Evolutionary conservation across 2,329 filamentous ascomycete species (phyloP).

Genomic region (Chalara sp.): DNA sequence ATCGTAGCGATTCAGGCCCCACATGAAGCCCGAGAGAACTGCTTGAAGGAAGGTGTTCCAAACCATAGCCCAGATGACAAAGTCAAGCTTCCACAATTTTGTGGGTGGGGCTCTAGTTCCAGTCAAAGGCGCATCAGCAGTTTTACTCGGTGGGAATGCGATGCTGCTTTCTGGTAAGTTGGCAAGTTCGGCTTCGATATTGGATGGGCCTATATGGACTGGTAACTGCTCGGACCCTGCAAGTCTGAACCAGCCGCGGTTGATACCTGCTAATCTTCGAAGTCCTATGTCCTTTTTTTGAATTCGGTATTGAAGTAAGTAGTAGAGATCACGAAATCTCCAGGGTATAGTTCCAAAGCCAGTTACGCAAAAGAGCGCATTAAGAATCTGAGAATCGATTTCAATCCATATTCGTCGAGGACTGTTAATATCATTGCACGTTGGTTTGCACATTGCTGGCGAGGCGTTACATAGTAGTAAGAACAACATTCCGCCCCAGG

Average conservation of each 20-base stretch:
- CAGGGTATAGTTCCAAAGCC: slow-evolving; percentile 58
- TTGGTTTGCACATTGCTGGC: slow-evolving; percentile 65
- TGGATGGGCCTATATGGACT: slow-evolving; percentile 43
- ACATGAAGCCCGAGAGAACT: slow-evolving; percentile 74
- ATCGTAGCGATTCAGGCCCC: slow-evolving; percentile 65
- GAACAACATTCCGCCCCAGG: slow-evolving; percentile 90
- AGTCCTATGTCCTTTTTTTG: slow-evolving; percentile 47
- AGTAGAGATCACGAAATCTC: slow-evolving; percentile 73
- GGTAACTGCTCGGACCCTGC: slow-evolving; percentile 56
- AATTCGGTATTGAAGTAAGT: slow-evolving; percentile 58
- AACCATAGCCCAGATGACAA: slow-evolving; percentile 72
- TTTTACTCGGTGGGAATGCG: slow-evolving; percentile 57
- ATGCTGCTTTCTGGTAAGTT: slow-evolving; percentile 39
- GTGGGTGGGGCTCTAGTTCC: slow-evolving; percentile 63
- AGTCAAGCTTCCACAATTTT: slow-evolving; percentile 67
- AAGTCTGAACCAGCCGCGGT: slow-evolving; percentile 70
- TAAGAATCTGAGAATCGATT: slow-evolving; percentile 42
- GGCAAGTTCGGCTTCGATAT: slow-evolving; percentile 35
- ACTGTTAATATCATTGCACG: slow-evolving; percentile 67
- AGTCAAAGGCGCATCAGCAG: slow-evolving; percentile 63
- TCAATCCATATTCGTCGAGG: slow-evolving; percentile 81
- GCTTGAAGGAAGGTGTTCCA: slow-evolving; percentile 74
- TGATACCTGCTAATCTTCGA: slow-evolving; percentile 64
- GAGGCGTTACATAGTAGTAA: slow-evolving; percentile 70
- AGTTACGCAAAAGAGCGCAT: slow-evolving; percentile 15